Evolutionary conservation across 139 green algal genomes (phyloP).

Genomic region (Chlorella sp.): DNA sequence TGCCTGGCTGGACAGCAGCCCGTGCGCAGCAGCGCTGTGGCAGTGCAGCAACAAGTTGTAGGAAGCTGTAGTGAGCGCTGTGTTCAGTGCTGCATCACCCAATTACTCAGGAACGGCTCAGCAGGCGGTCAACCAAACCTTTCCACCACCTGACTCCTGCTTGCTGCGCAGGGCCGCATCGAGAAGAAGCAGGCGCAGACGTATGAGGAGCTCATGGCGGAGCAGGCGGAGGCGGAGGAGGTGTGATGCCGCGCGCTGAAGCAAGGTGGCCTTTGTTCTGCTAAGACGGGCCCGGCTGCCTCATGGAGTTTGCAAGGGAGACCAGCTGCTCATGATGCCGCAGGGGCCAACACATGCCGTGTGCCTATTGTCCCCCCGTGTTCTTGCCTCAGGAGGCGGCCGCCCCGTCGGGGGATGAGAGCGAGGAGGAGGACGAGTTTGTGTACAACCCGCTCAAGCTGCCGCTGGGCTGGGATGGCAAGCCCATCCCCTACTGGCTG

Average conservation of each 20-base stretch:
- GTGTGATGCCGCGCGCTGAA: background rate
- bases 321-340: too few relatives aligned
- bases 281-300: constrained; percentile 70
- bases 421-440: constrained; percentile 89
- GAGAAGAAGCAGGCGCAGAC: constrained; percentile 96
- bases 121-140: too few relatives aligned
- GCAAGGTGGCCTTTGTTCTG: too few relatives aligned
- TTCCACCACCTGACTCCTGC: too few relatives aligned
- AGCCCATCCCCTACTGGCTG: constrained; percentile 99
- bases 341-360: too few relatives aligned
- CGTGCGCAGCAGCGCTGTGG: too few relatives aligned
- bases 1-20: too few relatives aligned
- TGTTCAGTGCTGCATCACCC: too few relatives aligned
- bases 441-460: constrained; percentile 99
- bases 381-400: constrained; percentile 36
- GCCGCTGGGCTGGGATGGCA: constrained; percentile 98
- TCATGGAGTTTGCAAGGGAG: too few relatives aligned
- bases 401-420: constrained; percentile 47
- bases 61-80: too few relatives aligned
- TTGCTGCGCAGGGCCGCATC: constrained; percentile 67
- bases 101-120: too few relatives aligned
- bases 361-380: background rate
- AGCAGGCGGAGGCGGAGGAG: constrained; percentile 67
- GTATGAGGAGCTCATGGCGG: constrained; percentile 89
- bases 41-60: too few relatives aligned